Base-by-base conservation (phyloP, 1,139 yeast genomes). In the Wickerhamomyces sp. region DNA sequence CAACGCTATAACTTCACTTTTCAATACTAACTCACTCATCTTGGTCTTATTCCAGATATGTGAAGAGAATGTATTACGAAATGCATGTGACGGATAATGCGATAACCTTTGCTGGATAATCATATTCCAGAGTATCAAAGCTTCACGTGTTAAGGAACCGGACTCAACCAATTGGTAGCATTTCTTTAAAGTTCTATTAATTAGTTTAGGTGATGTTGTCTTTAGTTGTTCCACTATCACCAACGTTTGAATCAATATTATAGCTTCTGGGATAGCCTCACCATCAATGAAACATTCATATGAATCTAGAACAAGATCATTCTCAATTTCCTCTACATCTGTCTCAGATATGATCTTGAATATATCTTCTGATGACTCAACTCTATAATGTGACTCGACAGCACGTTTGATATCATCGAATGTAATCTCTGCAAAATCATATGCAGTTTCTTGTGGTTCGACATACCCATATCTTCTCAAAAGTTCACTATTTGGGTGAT, bases 391-490 rank as follows among this genome's bases (percentile, higher is more conserved):
- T 16, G 50, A 33, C 5, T 35, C 33, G 7, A 61, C 18, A 0
- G 54, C 47, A 1, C 43, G 50, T 32, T 64, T 64, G 16, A 83
- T 67, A 4, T 55, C 53, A 0, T 47, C 37, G 35, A 81, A 46
- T 1, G 81, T 71, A 3, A 92, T 55, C 58, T 92, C 97, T 7
- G 83, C 96, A 51, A 86, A 83, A 58, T 92, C 97, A 56, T 68
- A 78, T 38, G 74, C 76, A 1, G 96, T 86, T 0, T 90, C 90
- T 12, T 70, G 71, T 43, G 68, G 61, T 60, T 92, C 97, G 18
- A 87, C 94, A 54, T 87, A 92, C 0, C 98, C 98, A 51, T 90
- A 92, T 41, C 96, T 73, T 52, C 98, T 76, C 42, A 92, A 68
- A 28, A 92, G 71, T 54, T 92, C 97, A 25, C 92, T 70, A 58